Evolutionary conservation across 1,284 basidiomycete species (phyloP).

Genomic region (Trametes polyzona): DNA sequence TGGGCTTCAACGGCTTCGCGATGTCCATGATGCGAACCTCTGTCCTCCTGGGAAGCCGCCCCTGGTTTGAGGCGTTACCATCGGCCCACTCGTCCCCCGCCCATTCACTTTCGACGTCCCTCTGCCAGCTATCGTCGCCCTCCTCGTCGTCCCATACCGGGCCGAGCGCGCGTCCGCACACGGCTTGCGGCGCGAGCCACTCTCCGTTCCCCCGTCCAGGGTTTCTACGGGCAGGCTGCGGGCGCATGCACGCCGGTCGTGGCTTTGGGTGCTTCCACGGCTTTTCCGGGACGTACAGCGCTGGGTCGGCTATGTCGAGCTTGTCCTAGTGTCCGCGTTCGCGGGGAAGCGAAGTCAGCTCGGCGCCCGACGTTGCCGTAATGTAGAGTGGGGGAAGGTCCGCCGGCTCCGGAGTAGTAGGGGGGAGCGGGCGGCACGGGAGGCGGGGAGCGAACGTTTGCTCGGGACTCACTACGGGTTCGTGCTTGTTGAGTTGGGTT

Average conservation of each 20-base stretch:
- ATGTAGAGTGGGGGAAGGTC: too few relatives aligned
- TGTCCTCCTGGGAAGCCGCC: background rate
- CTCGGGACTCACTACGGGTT: constrained; percentile 15
- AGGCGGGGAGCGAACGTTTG: too few relatives aligned
- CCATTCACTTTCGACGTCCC: background rate
- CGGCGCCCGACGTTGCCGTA: too few relatives aligned
- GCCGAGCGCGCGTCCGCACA: constrained; percentile 3
- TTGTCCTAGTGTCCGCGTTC: background rate
- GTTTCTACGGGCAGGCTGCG: too few relatives aligned
- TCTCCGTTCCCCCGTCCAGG: constrained; percentile 12
- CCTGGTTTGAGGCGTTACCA: background rate
- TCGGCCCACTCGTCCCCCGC: background rate
- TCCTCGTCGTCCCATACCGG: background rate
- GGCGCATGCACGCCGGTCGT: too few relatives aligned
- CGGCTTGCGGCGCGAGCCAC: constrained; percentile 11
- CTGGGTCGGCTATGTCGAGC: too few relatives aligned
- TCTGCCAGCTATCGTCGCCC: background rate
- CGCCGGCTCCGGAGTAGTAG: too few relatives aligned
- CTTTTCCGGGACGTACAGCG: too few relatives aligned
- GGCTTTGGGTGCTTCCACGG: too few relatives aligned
- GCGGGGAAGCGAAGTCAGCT: background rate
- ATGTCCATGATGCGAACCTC: constrained; percentile 22
- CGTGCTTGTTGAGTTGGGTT: constrained; percentile 12
- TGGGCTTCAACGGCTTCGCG: constrained; percentile 18
- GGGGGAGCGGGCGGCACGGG: too few relatives aligned